Evolutionary conservation across 441 rosid genomes (phyloP), one percentile per base, ranked within the genome.

Genomic region (Gossypium davidsonii): DNA sequence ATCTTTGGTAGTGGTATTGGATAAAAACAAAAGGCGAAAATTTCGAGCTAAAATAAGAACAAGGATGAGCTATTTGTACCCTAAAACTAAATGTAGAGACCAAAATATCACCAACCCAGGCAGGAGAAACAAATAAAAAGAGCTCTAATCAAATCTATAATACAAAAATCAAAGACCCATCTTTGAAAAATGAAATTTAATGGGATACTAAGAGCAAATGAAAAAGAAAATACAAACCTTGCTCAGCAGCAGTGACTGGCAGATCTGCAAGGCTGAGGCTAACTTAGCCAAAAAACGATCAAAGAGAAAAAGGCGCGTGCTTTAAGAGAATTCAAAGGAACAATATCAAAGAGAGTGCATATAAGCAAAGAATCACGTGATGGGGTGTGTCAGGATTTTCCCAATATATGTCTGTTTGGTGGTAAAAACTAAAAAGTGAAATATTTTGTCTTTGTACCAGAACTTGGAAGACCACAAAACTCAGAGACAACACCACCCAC

Each of bases 361-460:
- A n/a, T 12, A 52, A 67, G 72, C 67, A 75, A 61, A 37, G 42
- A 53, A 68, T 69, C 94, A 90, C 91, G 96, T 89, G 97, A 87
- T 80, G 67, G 56, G 79, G 23, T 85, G 91, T 85, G 91, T 84
- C 88, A 83, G 88, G 56, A 37, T 14, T 72, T 65, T 44, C 26
- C 31, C 31, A 11, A 10, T 39, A 18, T 34, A 55, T 55, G 12
- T 53, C 39, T 21, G 18, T 18, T 48, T 21, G 39, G 57, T 69
- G 74, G 25, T 55, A 48, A 76, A 60, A 25, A 23, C 42, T 67
- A 58, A 46, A 60, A 25, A 37, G 57, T 67, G 60, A 55, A 49
- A 18, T 18, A 4, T n/a, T 51, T 31, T 67, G 53, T 23, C 34
- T 7, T 64, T 48, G 62, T 56, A 68, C 67, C 80, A 21, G 79